A percentile compares a stretch with the other conserved stretches of the same genome.
phyloP scores from a whole-genome alignment of 2,329 filamentous ascomycete species.

The Fusarium torreyae region DNA sequence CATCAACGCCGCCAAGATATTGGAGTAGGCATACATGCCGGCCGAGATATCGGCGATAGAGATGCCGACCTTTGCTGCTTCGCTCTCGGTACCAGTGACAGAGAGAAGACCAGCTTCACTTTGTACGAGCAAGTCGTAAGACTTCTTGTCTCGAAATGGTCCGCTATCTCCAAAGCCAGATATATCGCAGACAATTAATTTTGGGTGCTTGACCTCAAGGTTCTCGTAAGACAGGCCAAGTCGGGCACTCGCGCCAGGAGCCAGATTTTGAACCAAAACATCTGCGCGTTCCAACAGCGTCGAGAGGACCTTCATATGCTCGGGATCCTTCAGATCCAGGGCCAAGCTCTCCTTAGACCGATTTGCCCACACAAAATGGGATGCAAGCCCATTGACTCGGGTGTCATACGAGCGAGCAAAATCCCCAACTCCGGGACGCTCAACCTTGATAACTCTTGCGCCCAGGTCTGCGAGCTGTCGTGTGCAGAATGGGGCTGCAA shows the following conservation, averaged over 20 bases:
- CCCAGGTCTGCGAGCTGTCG: conserved; percentile 68
- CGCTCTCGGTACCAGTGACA: conserved; percentile 62
- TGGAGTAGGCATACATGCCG: conserved; percentile 67
- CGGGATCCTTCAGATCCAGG: conserved; percentile 62
- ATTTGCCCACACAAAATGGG: conserved; percentile 71
- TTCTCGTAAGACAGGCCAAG: conserved; percentile 64
- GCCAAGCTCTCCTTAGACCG: conserved; percentile 68
- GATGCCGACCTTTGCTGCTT: conserved; percentile 66
- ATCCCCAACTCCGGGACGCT: conserved; percentile 66
- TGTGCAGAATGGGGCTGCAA: conserved; percentile 69
- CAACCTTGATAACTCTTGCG: conserved; percentile 69
- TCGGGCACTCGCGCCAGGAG: conserved; percentile 64
- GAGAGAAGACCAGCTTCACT: conserved; percentile 68
- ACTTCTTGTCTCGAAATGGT: conserved; percentile 68
- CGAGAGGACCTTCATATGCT: conserved; percentile 61
- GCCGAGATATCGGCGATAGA: conserved; percentile 70
- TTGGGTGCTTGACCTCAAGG: conserved; percentile 58
- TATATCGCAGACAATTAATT: conserved; percentile 68
- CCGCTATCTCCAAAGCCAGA: conserved; percentile 67
- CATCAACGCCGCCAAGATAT: conserved; percentile 65
- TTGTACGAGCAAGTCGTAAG: conserved; percentile 69
- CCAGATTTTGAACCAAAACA: conserved; percentile 68
- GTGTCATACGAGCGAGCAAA: conserved; percentile 68
- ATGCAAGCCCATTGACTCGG: conserved; percentile 64
- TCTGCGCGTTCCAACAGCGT: conserved; percentile 62